phyloP scores from a whole-genome alignment of 2,329 filamentous ascomycete genomes.

The Westerdykella aurantiaca region DNA sequence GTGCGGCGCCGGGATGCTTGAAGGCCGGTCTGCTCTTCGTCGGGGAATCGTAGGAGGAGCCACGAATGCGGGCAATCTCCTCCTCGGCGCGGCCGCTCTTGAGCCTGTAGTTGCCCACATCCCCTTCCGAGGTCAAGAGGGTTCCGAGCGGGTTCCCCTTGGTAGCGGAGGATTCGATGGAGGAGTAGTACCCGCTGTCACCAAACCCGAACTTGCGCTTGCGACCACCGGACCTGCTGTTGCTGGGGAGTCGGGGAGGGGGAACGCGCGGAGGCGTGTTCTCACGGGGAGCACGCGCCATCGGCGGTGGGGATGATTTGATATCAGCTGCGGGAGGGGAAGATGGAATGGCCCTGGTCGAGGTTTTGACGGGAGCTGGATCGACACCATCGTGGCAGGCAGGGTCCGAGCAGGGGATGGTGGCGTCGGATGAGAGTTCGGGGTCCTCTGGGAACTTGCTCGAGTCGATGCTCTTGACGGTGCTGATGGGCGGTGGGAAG shows the following conservation, averaged over 20 bases:
- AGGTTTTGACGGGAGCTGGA: constrained; percentile 38
- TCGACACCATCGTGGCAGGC: constrained; percentile 45
- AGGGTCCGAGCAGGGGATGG: constrained; percentile 48
- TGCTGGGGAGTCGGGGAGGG: constrained; percentile 53
- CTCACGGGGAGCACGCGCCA: constrained; percentile 55
- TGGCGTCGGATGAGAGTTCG: constrained; percentile 49
- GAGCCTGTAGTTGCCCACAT: constrained; percentile 39
- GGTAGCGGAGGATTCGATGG: constrained; percentile 82
- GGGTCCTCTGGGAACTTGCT: constrained; percentile 47
- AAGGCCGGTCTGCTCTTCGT: constrained; percentile 59
- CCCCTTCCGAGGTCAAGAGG: constrained; percentile 67
- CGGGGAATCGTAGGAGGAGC: constrained; percentile 89
- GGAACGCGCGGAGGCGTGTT: constrained; percentile 71
- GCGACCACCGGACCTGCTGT: constrained; percentile 61
- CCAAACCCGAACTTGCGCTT: constrained; percentile 79
- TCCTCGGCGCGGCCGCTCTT: constrained; percentile 91
- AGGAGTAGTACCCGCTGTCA: constrained; percentile 96
- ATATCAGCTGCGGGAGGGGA: constrained; percentile 68
- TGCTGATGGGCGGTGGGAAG: constrained; percentile 30
- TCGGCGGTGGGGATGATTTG: constrained; percentile 86
- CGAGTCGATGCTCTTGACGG: constrained; percentile 44
- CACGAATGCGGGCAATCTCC: constrained; percentile 87
- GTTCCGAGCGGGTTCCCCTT: constrained; percentile 61
- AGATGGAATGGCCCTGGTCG: constrained; percentile 51
- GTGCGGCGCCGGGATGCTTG: constrained; percentile 38